Evolutionary conservation across 2,329 filamentous ascomycete genomes (phyloP).

Genomic region (Cordyceps militaris): DNA sequence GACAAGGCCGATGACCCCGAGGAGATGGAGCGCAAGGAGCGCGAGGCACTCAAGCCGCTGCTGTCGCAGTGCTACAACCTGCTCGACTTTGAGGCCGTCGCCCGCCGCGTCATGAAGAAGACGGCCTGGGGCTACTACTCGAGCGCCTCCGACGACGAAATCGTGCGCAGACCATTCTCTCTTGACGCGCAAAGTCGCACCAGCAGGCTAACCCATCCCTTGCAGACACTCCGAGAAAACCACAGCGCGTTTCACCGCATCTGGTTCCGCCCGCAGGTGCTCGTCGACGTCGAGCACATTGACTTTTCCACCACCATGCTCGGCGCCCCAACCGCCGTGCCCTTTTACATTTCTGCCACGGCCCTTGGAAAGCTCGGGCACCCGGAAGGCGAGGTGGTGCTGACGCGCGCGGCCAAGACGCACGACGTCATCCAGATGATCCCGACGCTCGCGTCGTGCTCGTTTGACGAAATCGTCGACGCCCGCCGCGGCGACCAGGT

Average conservation of each 20-base stretch:
- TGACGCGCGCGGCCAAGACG: slow-evolving; percentile 75
- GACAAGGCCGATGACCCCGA: slow-evolving; percentile 60
- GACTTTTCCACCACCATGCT: slow-evolving; percentile 92
- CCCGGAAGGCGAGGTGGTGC: slow-evolving; percentile 84
- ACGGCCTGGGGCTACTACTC: slow-evolving; percentile 98
- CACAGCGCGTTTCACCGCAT: slow-evolving; percentile 94
- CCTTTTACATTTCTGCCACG: slow-evolving; percentile 95
- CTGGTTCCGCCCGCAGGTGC: slow-evolving; percentile 85
- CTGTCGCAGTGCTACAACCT: slow-evolving; percentile 88
- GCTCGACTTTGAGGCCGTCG: slow-evolving; percentile 93
- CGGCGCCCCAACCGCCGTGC: slow-evolving; percentile 72
- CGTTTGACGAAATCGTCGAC: slow-evolving; percentile 94
- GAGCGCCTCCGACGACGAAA: slow-evolving; percentile 60
- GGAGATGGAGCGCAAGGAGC: slow-evolving; percentile 60
- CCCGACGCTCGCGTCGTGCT: slow-evolving; percentile 90
- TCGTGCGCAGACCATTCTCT: slow-evolving; percentile 22
- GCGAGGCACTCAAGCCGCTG: slow-evolving; percentile 67
- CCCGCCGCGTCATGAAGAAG: slow-evolving; percentile 87
- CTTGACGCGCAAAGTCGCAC: not conserved
- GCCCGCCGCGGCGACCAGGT: slow-evolving; percentile 70
- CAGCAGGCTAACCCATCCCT: not conserved
- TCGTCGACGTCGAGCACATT: slow-evolving; percentile 83
- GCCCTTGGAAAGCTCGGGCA: slow-evolving; percentile 92
- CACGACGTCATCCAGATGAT: slow-evolving; percentile 98
- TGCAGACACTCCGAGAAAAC: slow-evolving; percentile 86